Conservation (phyloP, 805 yeast species). For the Cyberlindnera euphorbiae region DNA sequence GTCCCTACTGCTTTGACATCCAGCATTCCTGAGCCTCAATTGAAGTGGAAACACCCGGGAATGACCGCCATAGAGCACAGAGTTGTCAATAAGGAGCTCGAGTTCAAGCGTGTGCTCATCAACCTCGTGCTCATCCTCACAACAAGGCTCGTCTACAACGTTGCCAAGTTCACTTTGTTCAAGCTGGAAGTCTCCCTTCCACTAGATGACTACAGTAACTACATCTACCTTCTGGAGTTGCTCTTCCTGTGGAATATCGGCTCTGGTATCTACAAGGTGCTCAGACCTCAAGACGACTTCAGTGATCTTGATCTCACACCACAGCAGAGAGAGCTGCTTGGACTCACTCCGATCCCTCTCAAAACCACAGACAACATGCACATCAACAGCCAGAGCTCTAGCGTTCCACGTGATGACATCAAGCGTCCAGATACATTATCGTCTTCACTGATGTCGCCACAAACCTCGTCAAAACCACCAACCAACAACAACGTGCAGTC, state of each 20-base stretch:
- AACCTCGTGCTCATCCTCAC: slow-evolving; percentile 30
- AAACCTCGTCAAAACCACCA: slow-evolving; percentile 24
- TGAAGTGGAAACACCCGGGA: slow-evolving; percentile 14
- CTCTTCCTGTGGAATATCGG: slow-evolving; percentile 29
- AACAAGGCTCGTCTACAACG: slow-evolving; percentile 25
- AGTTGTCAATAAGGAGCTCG: slow-evolving; percentile 36
- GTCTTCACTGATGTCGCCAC: no score
- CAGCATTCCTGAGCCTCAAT: slow-evolving; percentile 3
- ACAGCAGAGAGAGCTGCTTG: slow-evolving; percentile 32
- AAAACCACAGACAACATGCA: slow-evolving; percentile 5
- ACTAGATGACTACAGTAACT: slow-evolving; percentile 1
- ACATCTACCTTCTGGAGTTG: slow-evolving; percentile 19
- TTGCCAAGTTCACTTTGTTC: slow-evolving; percentile 16
- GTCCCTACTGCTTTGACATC: no score
- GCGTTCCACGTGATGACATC: no score
- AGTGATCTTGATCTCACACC: slow-evolving; percentile 29
- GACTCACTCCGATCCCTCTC: slow-evolving; percentile 21
- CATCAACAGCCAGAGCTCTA: no score
- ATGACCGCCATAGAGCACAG: slow-evolving; percentile 9
- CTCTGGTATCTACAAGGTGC: slow-evolving; percentile 28
- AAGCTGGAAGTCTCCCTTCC: slow-evolving; percentile 10
- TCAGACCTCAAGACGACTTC: slow-evolving; percentile 27
- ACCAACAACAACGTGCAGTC: neutral
- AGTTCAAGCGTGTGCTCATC: slow-evolving; percentile 29
- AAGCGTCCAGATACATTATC: no score